Evolutionary conservation across 2,329 filamentous ascomycete species (phyloP), one percentile per base, ranked within the genome.

Genomic region (Venturia effusa): DNA sequence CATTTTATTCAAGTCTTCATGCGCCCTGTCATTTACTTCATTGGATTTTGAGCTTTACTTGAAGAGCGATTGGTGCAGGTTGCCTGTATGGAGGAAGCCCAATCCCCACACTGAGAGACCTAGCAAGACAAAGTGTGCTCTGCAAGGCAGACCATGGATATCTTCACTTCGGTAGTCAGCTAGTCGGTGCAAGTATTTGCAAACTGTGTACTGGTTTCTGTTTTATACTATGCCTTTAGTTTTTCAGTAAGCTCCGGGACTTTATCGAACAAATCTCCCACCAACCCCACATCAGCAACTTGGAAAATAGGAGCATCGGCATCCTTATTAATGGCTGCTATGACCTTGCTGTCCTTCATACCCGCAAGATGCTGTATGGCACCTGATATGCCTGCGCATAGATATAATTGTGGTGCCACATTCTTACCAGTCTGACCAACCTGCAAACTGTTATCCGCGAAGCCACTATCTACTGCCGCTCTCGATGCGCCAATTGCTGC

Each of bases 301-400:
- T 99, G 94, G 83, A 99, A 99, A 70, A 99, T 99, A 37, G 94
- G 94, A 64, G 94, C 94, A 76, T 99, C 94, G 4, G 87, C 81
- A 73, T 99, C 94, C 81, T 99, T 99, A 83, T 99, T 99, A 74
- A 99, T 97, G 17, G 91, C 91, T 27, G 93, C 94, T 79, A 99
- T 99, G 65, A 99, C 94, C 81, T 99, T 99, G 81, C 92, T 97
- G 74, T 99, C 94, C 84, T 99, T 99, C 94, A 99, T 99, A 74
- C 94, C 94, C 39, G 94, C 94, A 77, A 99, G 78, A 81, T 99
- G 94, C 79, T 99, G 94, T 70, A 99, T 99, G 27, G 94, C 94
- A 63, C 94, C 94, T 10, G 91, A 96, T 70, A 99, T 97, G 72
- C 94, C 94, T 15, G 93, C 92, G 63, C 92, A 95, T 69, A 99